Evolutionary conservation across 495 filamentous ascomycete genomes (phyloP).

Genomic region (Aspergillus affinis): DNA sequence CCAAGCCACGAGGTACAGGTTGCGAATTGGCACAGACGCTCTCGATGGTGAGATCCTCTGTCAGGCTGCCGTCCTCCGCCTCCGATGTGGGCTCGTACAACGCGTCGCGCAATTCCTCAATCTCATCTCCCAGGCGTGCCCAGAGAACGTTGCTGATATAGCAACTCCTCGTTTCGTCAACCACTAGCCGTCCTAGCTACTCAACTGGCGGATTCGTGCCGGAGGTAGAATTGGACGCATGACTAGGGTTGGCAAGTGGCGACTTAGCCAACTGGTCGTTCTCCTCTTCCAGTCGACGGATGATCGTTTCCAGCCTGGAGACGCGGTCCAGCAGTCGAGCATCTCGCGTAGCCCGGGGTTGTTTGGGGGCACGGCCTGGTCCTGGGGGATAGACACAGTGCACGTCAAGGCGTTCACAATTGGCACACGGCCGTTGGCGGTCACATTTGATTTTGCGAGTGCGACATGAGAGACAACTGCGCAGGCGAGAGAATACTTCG

Average conservation of each 20-base stretch:
- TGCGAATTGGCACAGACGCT: not conserved
- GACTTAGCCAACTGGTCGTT: too few relatives aligned
- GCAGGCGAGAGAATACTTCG: too few relatives aligned
- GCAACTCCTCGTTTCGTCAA: not conserved
- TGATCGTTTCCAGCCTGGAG: not conserved
- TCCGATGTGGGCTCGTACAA: not conserved
- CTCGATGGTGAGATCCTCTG: not conserved
- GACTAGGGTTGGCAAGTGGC: too few relatives aligned
- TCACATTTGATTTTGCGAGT: slow-evolving; percentile 3
- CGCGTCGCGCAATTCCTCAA: not conserved
- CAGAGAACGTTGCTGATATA: slow-evolving; percentile 1
- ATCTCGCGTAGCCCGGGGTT: not conserved
- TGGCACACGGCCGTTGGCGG: not conserved
- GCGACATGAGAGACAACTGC: not conserved
- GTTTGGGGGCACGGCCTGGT: not conserved
- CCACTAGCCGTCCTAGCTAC: not conserved
- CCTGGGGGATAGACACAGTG: not conserved
- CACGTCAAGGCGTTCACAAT: not conserved
- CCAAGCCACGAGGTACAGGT: not conserved
- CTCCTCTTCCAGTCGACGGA: not conserved
- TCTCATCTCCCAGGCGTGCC: slow-evolving; percentile 1
- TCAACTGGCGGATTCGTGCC: too few relatives aligned
- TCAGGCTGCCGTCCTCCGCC: not conserved
- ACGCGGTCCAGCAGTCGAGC: not conserved
- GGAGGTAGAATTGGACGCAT: too few relatives aligned